Conservation (phyloP, 495 filamentous ascomycete species). For the Penicillium roqueforti region DNA sequence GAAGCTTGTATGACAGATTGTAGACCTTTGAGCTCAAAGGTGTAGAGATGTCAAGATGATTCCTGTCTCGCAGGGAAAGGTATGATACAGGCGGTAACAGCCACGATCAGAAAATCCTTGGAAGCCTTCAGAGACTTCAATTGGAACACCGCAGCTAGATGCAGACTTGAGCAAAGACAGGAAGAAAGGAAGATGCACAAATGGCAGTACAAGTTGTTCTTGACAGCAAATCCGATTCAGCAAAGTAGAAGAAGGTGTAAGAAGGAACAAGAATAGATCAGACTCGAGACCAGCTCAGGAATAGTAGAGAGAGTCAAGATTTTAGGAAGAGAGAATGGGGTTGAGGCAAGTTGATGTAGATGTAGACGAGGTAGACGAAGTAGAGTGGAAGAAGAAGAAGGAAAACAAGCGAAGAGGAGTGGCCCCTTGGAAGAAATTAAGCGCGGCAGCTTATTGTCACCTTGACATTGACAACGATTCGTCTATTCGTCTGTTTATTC, state of each 20-base stretch:
- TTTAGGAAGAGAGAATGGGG: not conserved
- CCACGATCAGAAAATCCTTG: not conserved
- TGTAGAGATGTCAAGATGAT: not conserved
- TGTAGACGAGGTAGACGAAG: not conserved
- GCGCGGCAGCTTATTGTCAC: not conserved
- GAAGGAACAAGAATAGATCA: not conserved
- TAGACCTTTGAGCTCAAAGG: not conserved
- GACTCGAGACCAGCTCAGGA: constrained; percentile 4
- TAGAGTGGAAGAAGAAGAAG: not conserved
- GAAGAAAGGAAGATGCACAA: not conserved
- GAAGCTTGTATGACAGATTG: not conserved
- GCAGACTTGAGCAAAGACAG: not conserved
- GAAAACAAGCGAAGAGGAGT: not conserved
- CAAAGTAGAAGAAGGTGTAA: not conserved
- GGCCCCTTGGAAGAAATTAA: constrained; percentile 1
- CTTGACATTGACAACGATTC: not conserved
- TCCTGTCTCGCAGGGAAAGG: not conserved
- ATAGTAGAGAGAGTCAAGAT: not conserved
- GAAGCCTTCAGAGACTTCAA: not conserved
- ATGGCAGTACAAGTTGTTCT: not conserved
- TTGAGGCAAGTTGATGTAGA: too few species aligned
- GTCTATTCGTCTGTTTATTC: not conserved
- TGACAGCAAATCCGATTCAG: not conserved
- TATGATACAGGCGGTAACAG: not conserved
- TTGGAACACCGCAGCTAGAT: not conserved